Conservation (phyloP, 352 stramenopile species). For the Thraustochytrium striatum region DNA sequence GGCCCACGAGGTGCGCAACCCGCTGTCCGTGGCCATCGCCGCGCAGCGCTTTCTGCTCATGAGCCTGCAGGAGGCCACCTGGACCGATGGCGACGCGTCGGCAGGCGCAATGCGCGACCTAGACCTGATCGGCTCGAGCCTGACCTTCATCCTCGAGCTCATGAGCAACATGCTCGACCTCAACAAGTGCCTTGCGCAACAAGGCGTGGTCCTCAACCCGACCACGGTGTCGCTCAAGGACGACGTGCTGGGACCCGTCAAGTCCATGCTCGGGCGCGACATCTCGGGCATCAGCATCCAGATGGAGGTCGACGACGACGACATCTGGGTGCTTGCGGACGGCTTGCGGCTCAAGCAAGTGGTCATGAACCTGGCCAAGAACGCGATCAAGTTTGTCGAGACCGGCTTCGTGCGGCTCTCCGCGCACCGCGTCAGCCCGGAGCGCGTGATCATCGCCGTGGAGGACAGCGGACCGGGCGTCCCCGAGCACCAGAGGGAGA, state of each 20-base stretch:
- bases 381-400: slow-evolving; percentile 56
- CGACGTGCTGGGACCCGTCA: slow-evolving; percentile 55
- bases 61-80: background rate
- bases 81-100: too few relatives aligned
- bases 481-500: background rate
- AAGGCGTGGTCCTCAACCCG: slow-evolving; percentile 16
- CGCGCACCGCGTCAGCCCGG: slow-evolving; percentile 31
- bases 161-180: slow-evolving; percentile 59
- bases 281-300: slow-evolving; percentile 45
- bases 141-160: slow-evolving; percentile 58
- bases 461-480: slow-evolving; percentile 60
- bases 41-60: background rate
- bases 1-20: slow-evolving; percentile 51
- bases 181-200: slow-evolving; percentile 52
- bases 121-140: slow-evolving; percentile 52
- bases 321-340: slow-evolving; percentile 56
- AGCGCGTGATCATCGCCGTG: slow-evolving; percentile 49
- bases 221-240: slow-evolving; percentile 36
- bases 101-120: slow-evolving; percentile 47
- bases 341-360: slow-evolving; percentile 58
- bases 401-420: slow-evolving; percentile 57
- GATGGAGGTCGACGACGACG: slow-evolving; percentile 52
- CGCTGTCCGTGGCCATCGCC: slow-evolving; percentile 27
- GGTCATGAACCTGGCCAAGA: slow-evolving; percentile 57
- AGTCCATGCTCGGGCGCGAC: slow-evolving; percentile 51